Conservation (phyloP, 2,329 filamentous ascomycete species). For the Dactylellina drechsleri region DNA sequence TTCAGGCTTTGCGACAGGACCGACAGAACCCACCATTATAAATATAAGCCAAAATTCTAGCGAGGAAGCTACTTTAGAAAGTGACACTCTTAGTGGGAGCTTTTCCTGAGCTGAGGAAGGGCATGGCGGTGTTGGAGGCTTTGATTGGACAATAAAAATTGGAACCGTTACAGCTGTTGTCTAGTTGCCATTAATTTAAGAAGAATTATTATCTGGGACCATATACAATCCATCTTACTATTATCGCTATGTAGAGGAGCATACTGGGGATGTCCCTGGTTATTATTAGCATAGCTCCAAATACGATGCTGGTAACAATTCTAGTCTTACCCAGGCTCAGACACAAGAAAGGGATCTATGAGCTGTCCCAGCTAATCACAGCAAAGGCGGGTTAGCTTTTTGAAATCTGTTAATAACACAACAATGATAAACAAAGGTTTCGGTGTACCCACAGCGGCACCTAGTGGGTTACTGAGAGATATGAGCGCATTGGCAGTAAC, state of each 20-base stretch:
- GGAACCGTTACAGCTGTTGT: constrained; percentile 41
- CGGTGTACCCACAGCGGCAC: constrained; percentile 72
- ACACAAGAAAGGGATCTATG: constrained; percentile 81
- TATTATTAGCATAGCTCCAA: constrained; percentile 3
- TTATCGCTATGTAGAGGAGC: constrained; percentile 85
- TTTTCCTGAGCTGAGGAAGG: constrained; percentile 49
- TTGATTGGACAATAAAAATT: constrained; percentile 34
- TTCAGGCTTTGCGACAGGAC: neutral
- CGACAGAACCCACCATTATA: constrained; percentile 20
- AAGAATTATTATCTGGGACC: neutral
- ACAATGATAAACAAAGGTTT: neutral
- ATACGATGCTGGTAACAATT: neutral
- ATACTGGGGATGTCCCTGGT: constrained; percentile 75
- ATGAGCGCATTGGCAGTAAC: constrained; percentile 87
- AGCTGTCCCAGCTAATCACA: constrained; percentile 72
- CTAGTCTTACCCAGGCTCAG: constrained; percentile 62
- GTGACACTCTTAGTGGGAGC: constrained; percentile 24
- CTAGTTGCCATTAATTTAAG: constrained; percentile 10
- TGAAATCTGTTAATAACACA: neutral
- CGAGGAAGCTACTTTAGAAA: constrained; percentile 21
- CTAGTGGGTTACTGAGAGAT: constrained; percentile 87
- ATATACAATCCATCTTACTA: constrained; percentile 68
- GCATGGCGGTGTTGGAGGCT: constrained; percentile 42
- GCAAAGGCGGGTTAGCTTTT: neutral
- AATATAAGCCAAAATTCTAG: constrained; percentile 50